These are phyloP conservation scores for Beauveria sp. DNA, from an alignment of 2,329 filamentous ascomycete species.

Conservation along the genomic window DNA sequence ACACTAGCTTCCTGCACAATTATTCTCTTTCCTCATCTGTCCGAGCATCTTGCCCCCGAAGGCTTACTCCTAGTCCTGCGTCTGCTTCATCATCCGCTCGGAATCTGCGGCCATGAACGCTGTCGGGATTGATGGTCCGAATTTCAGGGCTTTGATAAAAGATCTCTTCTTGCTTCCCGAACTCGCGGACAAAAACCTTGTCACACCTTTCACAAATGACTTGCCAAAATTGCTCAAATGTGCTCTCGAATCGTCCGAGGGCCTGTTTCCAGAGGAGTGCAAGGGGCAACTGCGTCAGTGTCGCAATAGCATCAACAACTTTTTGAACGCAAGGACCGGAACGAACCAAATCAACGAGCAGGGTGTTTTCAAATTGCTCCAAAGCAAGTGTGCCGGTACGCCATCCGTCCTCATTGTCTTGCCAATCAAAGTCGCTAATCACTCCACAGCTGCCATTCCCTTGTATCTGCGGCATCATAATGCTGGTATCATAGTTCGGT, in stretches of 20 bases:
- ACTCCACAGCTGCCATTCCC: not conserved
- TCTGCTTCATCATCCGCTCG: not conserved
- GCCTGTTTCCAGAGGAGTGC: not conserved
- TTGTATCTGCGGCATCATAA: slow-evolving; percentile 1
- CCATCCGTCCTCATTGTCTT: not conserved
- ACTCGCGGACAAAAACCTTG: not conserved
- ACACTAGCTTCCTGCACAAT: no score
- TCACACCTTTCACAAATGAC: not conserved
- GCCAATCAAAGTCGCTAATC: not conserved
- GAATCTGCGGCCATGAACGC: not conserved
- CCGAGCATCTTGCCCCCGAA: no score
- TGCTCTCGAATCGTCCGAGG: not conserved
- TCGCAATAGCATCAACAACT: not conserved
- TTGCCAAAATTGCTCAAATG: not conserved
- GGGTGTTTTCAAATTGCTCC: not conserved
- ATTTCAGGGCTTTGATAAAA: not conserved
- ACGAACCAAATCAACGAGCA: not conserved
- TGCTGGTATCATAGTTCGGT: not conserved
- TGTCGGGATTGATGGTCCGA: not conserved
- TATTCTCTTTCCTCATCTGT: no score
- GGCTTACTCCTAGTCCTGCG: not conserved
- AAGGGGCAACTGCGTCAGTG: not conserved
- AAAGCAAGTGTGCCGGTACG: not conserved
- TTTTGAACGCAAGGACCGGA: not conserved
- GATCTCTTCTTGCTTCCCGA: not conserved